Evolutionary conservation across 148 eudicot genomes (phyloP).

Genomic region (Spergularia bocconei): DNA sequence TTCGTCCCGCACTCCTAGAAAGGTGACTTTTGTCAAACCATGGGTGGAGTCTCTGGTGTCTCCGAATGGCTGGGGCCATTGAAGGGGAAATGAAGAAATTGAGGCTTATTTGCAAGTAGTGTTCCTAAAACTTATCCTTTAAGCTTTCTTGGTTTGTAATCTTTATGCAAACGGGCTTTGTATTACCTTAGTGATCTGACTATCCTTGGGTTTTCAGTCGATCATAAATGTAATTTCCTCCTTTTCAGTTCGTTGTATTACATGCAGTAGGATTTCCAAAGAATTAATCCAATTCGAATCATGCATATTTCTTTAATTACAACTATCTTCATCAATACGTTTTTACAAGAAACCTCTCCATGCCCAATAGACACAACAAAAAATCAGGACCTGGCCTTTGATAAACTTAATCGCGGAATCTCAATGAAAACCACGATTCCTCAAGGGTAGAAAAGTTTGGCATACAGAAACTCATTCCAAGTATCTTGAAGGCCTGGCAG

Average conservation of each 20-base stretch:
- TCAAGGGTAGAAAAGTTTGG: slow-evolving; percentile 84
- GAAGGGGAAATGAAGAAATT: too few relatives aligned
- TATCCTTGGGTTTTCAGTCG: background rate
- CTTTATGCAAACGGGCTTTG: too few relatives aligned
- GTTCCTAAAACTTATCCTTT: too few relatives aligned
- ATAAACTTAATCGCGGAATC: background rate
- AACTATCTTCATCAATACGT: background rate
- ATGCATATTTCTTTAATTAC: slow-evolving; percentile 6
- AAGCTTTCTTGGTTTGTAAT: too few relatives aligned
- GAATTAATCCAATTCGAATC: slow-evolving; percentile 17
- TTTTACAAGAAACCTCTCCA: slow-evolving; percentile 2
- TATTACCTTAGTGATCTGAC: too few relatives aligned
- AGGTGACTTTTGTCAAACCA: too few relatives aligned
- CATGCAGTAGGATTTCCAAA: slow-evolving; percentile 21
- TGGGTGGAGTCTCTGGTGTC: too few relatives aligned
- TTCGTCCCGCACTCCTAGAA: too few relatives aligned
- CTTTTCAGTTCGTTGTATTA: background rate
- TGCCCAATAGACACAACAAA: slow-evolving; percentile 7
- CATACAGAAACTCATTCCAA: slow-evolving; percentile 87
- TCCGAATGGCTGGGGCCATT: too few relatives aligned
- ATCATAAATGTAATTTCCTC: background rate
- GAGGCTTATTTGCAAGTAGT: too few relatives aligned
- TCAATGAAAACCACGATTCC: background rate
- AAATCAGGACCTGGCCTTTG: slow-evolving; percentile 1
- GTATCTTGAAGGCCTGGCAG: slow-evolving; percentile 91